A percentile compares a stretch with the other conserved stretches of the same genome.
Evolutionary conservation across 148 eudicot genomes (phyloP).

Genomic region (Nepenthes mirabilis): DNA sequence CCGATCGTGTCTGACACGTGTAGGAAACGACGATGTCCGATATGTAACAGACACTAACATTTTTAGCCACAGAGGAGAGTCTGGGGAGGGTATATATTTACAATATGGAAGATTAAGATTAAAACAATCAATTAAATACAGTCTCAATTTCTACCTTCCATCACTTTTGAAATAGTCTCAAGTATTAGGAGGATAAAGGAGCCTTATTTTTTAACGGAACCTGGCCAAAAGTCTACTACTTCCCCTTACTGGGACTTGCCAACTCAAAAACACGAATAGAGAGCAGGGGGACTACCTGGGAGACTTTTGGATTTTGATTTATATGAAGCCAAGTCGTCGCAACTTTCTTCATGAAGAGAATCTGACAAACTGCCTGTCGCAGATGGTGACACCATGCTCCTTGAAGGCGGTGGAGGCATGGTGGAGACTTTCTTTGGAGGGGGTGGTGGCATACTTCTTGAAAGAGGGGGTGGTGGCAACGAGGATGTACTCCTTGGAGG

Average conservation of each 20-base stretch:
- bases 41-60: too few relatives aligned
- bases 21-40: too few relatives aligned
- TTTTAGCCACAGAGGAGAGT: too few relatives aligned
- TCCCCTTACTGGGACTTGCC: background rate
- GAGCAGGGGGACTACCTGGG: slow-evolving; percentile 39
- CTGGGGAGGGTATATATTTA: too few relatives aligned
- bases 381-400: slow-evolving; percentile 16
- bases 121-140: too few relatives aligned
- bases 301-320: slow-evolving; percentile 23
- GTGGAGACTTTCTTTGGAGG: slow-evolving; percentile 4
- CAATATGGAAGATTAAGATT: too few relatives aligned
- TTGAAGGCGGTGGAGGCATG: slow-evolving; percentile 7
- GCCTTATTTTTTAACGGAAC: too few relatives aligned
- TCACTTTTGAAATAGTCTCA: too few relatives aligned
- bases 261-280: background rate
- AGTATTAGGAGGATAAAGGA: too few relatives aligned
- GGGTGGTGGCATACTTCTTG: slow-evolving; percentile 5
- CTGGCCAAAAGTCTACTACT: too few relatives aligned
- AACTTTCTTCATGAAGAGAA: slow-evolving; percentile 13
- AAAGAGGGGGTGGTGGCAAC: slow-evolving; percentile 9
- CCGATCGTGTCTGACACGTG: too few relatives aligned
- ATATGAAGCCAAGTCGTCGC: slow-evolving; percentile 11
- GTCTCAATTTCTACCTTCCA: too few relatives aligned
- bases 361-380: slow-evolving; percentile 29
- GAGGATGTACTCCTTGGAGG: slow-evolving; percentile 30